Base-by-base conservation (phyloP, 2,329 filamentous ascomycete species). In the Xylariaceae sp. region DNA sequence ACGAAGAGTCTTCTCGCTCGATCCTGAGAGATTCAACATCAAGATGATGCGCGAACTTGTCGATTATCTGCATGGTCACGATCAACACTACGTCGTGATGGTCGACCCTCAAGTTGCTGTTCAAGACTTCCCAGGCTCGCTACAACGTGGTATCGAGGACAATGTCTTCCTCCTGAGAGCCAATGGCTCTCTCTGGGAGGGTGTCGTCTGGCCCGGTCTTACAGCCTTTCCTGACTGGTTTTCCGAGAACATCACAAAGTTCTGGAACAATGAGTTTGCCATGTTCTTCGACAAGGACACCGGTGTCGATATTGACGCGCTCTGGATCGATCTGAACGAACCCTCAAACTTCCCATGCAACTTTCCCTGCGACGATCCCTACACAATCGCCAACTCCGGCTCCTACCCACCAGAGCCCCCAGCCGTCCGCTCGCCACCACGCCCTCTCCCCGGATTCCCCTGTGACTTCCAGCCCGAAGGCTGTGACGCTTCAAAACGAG, bases 221-320 rank as follows among this genome's bases (percentile, higher is more conserved):
- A 81, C 85, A 0, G 86, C 80, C 11, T 90, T 85, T 69, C 87
- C 87, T 0, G 89, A 93, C 66, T 93, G 88, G 88, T 90, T 91
- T 64, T 73, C 83, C 16, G 76, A 79, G 7, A 82, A 82, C 47
- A 81, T 83, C 1, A 77, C 83, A 44, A 63, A 71, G 1, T 94
- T 84, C 68, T 93, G 89, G 55, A 52, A 83, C 57, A 75, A 76
- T 5, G 80, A 92, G 64, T 86, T 93, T 60, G 68, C 65, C 0
- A 67, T 64, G 1, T 89, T 89, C 72, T 91, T 92, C 71, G 69
- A 78, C 54, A 69, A 79, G 0, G 73, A 83, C 0, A 76, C 71
- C 2, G 89, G 88, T 31, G 76, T 93, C 14, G 82, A 92, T 58
- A 86, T 93, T 45, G 89, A 93, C 55, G 89, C 81, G 1, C 73